Evolutionary conservation across 2,329 filamentous ascomycete genomes (phyloP), one percentile per base, ranked within the genome.

Genomic region (Madurella mycetomatis): DNA sequence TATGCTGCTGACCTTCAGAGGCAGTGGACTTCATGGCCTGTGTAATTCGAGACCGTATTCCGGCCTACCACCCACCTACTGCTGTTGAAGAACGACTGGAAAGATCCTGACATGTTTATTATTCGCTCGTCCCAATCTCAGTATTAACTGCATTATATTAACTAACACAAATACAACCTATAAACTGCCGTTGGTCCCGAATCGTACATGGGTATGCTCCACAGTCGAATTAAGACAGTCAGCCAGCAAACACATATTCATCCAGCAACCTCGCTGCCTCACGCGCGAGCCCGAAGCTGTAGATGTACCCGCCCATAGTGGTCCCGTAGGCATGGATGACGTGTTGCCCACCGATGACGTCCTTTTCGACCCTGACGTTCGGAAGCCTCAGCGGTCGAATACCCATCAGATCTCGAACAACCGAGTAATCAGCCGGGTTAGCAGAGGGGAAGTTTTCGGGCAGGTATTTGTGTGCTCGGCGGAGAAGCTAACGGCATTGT

Each of bases 321-420:
- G 57, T 55, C 1, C 61, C 61, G 19, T 63, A 63, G 1, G 56
- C 56, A 11, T 63, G 60, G 5, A 63, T 49, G 0, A 63, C 56
- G 2, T 49, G 50, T 31, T 62, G 61, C 0, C 47, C 53, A 2
- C 42, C 54, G 17, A 63, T 13, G 1, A 46, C 25, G 41, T 61
- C 60, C 43, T 44, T 57, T 37, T 62, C 61, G 1, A 49, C 42
- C 37, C 61, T 39, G 13, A 63, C 54, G 2, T 54, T 46, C 0
- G 42, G 47, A 2, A 55, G 13, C n/a, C 54, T 12, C 17, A 54
- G 25, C 1, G 59, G 55, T 7, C 55, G 58, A 9, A 61, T 41
- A 4, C 59, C 57, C 11, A 56, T 48, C 9, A 56, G 43, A 19
- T 62, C 54, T 15, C 51, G 44, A 1, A 60, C 13, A 15, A 61